Conservation (phyloP, 441 rosid genomes). For the Corymbia calophylla region DNA sequence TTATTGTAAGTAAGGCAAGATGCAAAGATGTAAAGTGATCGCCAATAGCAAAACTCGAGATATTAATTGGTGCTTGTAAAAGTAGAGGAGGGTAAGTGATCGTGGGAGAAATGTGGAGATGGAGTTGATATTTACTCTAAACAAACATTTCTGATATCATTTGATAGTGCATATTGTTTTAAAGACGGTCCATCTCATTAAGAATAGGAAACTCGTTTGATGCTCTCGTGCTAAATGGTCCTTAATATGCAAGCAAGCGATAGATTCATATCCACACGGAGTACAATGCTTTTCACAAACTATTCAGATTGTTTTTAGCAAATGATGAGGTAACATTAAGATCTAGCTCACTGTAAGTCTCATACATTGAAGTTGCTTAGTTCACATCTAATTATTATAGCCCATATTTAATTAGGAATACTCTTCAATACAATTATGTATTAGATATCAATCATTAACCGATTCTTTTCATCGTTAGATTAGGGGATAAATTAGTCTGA, state of each 20-base stretch:
- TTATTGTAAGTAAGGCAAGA: too few species aligned
- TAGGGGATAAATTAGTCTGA: background rate
- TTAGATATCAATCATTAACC: background rate
- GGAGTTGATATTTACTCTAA: background rate
- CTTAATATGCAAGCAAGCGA: background rate
- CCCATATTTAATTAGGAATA: background rate
- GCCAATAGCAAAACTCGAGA: too few species aligned
- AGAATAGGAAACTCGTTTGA: background rate
- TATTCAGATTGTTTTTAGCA: background rate
- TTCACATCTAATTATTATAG: constrained; percentile 3
- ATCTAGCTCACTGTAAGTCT: background rate
- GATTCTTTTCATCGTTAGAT: background rate
- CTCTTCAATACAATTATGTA: background rate
- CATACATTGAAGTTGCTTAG: background rate
- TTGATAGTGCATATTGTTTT: background rate
- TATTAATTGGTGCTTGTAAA: too few species aligned
- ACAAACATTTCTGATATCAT: background rate
- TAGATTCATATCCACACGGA: background rate
- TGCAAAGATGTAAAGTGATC: too few species aligned
- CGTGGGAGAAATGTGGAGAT: background rate
- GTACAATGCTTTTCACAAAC: background rate
- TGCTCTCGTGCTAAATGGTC: background rate
- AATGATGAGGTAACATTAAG: background rate
- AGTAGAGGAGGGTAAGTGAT: background rate
- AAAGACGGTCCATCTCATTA: background rate